Conservation (phyloP, 2,329 filamentous ascomycete genomes). For the Fusarium ramigenum region DNA sequence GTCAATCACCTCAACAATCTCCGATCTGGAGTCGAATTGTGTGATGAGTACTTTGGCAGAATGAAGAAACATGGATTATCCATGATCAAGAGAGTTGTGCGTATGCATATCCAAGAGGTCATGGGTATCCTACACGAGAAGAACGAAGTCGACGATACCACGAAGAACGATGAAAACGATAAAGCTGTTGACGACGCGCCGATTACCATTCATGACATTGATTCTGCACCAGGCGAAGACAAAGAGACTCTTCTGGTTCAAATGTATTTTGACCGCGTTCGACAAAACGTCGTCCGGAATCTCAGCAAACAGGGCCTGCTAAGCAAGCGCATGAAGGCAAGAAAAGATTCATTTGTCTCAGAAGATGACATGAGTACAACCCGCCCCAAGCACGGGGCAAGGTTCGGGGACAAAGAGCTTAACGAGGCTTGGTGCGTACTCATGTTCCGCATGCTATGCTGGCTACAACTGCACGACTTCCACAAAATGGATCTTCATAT, state of each 20-base stretch:
- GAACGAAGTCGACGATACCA: neutral
- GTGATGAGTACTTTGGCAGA: conserved; percentile 17
- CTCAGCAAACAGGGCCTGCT: neutral
- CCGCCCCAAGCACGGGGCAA: neutral
- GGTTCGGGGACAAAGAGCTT: neutral
- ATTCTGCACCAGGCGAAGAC: conserved; percentile 17
- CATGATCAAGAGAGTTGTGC: conserved; percentile 18
- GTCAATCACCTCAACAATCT: conserved; percentile 27
- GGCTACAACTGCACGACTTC: conserved; percentile 52
- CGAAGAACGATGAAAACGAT: neutral
- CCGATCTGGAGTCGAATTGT: conserved; percentile 14
- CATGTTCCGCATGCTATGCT: conserved; percentile 52
- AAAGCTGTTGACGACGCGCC: neutral
- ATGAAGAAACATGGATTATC: conserved; percentile 10
- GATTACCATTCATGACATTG: conserved; percentile 19
- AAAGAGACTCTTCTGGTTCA: conserved; percentile 23
- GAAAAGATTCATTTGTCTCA: neutral
- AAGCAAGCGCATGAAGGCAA: conserved; percentile 12
- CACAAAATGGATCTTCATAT: conserved; percentile 49
- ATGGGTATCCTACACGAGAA: conserved; percentile 21
- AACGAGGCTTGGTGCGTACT: conserved; percentile 47
- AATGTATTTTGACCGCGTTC: conserved; percentile 24
- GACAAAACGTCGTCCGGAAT: conserved; percentile 8
- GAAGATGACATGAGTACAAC: neutral
- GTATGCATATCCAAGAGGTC: conserved; percentile 27